Percentiles rank a stretch among this genome's conserved stretches.
Conservation (phyloP, 2,329 filamentous ascomycete genomes). For the Alternaria gansuensis region DNA sequence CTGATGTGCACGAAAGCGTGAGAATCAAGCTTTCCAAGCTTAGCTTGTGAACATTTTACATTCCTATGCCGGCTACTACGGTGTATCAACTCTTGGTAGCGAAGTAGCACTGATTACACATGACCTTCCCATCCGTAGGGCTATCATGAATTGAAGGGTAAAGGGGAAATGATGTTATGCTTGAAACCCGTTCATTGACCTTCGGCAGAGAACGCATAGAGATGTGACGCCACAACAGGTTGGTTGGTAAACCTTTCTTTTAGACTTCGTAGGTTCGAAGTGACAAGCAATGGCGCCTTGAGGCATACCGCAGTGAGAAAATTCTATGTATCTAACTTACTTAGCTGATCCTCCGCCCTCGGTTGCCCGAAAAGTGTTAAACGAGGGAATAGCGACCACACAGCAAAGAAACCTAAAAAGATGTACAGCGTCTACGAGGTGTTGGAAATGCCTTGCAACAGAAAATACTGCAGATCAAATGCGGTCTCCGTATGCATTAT, state of each 20-base stretch:
- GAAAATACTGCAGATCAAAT: neutral
- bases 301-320: neutral
- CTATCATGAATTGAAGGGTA: too few relatives aligned
- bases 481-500: neutral
- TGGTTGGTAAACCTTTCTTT: neutral
- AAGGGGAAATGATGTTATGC: neutral
- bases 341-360: neutral
- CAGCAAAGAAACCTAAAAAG: neutral
- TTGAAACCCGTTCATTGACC: neutral
- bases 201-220: neutral
- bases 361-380: neutral
- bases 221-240: neutral
- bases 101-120: neutral
- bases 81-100: neutral
- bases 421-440: neutral
- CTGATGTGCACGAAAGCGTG: neutral
- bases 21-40: constrained; percentile 4
- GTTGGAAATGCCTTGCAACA: neutral
- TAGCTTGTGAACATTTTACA: neutral
- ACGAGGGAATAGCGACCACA: too few relatives aligned
- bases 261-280: neutral
- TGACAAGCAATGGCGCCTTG: neutral
- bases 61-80: neutral
- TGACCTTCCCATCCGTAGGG: neutral
- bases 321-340: neutral